Conservation (phyloP, 2,329 filamentous ascomycete genomes). For the Aspergillus fischeri region DNA sequence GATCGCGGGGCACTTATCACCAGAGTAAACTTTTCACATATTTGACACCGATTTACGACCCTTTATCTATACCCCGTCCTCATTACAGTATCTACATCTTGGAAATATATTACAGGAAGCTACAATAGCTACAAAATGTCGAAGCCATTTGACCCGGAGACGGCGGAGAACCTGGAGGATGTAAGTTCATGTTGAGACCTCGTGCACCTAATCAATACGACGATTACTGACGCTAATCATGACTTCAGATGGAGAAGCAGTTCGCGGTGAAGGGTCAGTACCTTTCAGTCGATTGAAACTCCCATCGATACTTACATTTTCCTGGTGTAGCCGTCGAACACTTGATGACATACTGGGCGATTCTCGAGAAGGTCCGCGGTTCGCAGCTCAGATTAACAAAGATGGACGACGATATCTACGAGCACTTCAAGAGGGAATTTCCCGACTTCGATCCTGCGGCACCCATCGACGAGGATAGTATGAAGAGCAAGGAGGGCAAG, state of each 20-base stretch:
- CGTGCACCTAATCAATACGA: background rate
- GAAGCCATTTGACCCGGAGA: slow-evolving; percentile 52
- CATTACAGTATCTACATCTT: background rate
- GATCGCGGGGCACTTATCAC: slow-evolving; percentile 25
- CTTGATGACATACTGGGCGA: slow-evolving; percentile 94
- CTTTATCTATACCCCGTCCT: background rate
- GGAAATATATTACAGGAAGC: background rate
- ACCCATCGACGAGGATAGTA: slow-evolving; percentile 82
- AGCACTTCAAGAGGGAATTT: slow-evolving; percentile 81
- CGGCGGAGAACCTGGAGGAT: slow-evolving; percentile 67
- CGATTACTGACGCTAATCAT: slow-evolving; percentile 21
- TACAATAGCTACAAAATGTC: slow-evolving; percentile 27
- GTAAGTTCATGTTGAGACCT: slow-evolving; percentile 41
- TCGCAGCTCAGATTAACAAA: slow-evolving; percentile 88
- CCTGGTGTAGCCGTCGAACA: slow-evolving; percentile 69
- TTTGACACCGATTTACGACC: background rate
- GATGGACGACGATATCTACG: slow-evolving; percentile 90
- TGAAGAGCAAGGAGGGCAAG: slow-evolving; percentile 97
- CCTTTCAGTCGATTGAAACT: background rate
- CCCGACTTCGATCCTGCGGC: slow-evolving; percentile 83
- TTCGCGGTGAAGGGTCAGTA: slow-evolving; percentile 86
- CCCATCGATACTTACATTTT: slow-evolving; percentile 7
- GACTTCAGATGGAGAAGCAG: slow-evolving; percentile 86
- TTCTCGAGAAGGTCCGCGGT: slow-evolving; percentile 85
- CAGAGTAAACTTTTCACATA: slow-evolving; percentile 4